Conservation (phyloP, 164 flowering plant genomes). For the Vitis riparia region DNA sequence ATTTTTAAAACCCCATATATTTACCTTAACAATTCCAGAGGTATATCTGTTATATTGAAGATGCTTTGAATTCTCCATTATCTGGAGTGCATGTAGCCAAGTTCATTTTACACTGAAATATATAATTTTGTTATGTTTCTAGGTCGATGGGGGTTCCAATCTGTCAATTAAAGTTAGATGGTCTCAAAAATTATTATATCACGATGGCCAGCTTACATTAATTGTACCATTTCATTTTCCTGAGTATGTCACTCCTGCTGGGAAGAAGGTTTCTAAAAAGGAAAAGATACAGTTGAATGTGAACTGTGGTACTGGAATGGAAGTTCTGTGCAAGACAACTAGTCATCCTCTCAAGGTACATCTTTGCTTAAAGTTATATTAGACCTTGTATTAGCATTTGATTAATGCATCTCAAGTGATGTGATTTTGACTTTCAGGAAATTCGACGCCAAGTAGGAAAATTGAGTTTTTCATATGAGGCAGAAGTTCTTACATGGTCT, state of each 20-base stretch:
- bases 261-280: constrained; percentile 56
- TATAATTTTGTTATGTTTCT: constrained; percentile 12
- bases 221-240: constrained; percentile 80
- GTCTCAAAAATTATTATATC: constrained; percentile 66
- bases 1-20: constrained; percentile 62
- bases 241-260: constrained; percentile 68
- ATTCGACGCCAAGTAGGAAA: constrained; percentile 57
- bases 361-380: neutral
- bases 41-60: constrained; percentile 22
- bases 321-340: constrained; percentile 55
- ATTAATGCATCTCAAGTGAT: neutral
- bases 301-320: constrained; percentile 56
- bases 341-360: constrained; percentile 89
- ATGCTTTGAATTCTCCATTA: neutral
- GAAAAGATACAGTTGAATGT: constrained; percentile 77
- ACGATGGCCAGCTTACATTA: constrained; percentile 53
- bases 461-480: constrained; percentile 63
- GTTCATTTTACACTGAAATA: neutral
- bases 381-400: neutral
- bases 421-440: constrained; percentile 46
- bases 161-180: constrained; percentile 69
- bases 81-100: neutral
- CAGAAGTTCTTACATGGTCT: constrained; percentile 80
- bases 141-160: constrained; percentile 90
- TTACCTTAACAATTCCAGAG: constrained; percentile 70